Base-by-base conservation (phyloP, 2,329 filamentous ascomycete genomes). In the Claviceps pazoutovae region DNA sequence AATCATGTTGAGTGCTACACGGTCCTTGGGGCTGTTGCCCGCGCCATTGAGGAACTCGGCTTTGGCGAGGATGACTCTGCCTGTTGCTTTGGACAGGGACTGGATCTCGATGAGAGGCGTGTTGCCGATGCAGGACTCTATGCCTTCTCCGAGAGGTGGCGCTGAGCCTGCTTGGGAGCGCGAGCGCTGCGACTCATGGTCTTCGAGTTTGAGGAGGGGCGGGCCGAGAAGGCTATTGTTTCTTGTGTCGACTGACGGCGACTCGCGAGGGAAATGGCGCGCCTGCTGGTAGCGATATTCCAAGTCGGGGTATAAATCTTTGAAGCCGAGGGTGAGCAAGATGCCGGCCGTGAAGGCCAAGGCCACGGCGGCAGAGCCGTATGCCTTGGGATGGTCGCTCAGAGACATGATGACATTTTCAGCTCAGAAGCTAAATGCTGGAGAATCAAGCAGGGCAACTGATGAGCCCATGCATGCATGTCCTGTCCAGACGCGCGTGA, bases 41-140 rank as follows among this genome's bases (percentile, higher is more conserved):
- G 90, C 91, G 48, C 90, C 93, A 69, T 98, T 97, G 51, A 98
- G 78, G 63, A 95, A 94, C 76, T 98, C 93, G 48, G 89, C 89
- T 70, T 98, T 98, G 58, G 84, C 93, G 38, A 97, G 74, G 61
- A 98, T 95, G 42, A 82, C 82, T 62, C 93, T 89, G 19, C 89
- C 89, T 4, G 93, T 96, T 17, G 83, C 88, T 46, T 86, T 82
- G 3, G 87, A 94, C 23, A 98, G 77, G 39, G 86, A 90, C 58
- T 82, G 85, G 64, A 98, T 89, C 56, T 81, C 80, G 60, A 98
- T 79, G 26, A 98, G 76, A 1, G 90, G 91, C 14, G 93, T 98
- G 67, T 95, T 86, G 52, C 93, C 93, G 63, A 98, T 97, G 63
- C 86, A 88, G 46, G 84, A 87, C 66, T 95, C 89, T 54, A 98